Base-by-base conservation (phyloP, 2,329 filamentous ascomycete genomes). In the Zymoseptoria ardabiliae region DNA sequence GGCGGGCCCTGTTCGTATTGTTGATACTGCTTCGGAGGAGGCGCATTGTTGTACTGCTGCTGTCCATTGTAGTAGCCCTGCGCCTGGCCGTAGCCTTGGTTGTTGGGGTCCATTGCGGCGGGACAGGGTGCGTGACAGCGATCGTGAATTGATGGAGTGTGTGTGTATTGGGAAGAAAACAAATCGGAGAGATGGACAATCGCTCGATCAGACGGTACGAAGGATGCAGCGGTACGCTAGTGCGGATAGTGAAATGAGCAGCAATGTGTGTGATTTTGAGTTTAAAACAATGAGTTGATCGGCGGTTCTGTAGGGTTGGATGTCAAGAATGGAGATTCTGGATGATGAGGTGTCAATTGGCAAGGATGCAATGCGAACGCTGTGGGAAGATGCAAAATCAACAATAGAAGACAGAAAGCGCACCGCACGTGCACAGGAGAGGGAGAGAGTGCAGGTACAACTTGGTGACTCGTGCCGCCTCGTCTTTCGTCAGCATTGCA, bases 41-140 rank as follows among this genome's bases (percentile, higher is more conserved):
- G 35, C 5, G 17, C 35, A 45, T n/a, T 45, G 17, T 45, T 45
- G 35, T 60, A 35, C 48, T 60, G 55, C 50, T 41, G 30, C n/a
- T 52, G 54, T 20, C 50, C 54, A 28, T 54, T 61, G 53, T 66
- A 67, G 61, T 68, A 68, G 45, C 60, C 60, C 17, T 55, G 57
- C 11, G 65, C 60, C 54, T 65, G 60, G 48, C 61, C 63, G 50
- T 45, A 45, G 35, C 35, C 35, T 13, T 45, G 35, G 17, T 45
- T 45, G 4, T 45, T 45, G 35, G 35, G 35, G 17, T 45, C 35
- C 35, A 45, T 45, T 45, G 35, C 35, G 35, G 17, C 35, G 35
- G 35, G 6, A n/a, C 17, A 13, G 35, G 13, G 35, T 45, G 35
- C 35, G 35, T 13, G 35, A 45, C 13, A 45, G 35, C 35, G 35